These are phyloP conservation scores for Podochytrium sp. DNA, from an alignment of 192 early-diverging fungal genomes.

Conservation along the genomic window DNA sequence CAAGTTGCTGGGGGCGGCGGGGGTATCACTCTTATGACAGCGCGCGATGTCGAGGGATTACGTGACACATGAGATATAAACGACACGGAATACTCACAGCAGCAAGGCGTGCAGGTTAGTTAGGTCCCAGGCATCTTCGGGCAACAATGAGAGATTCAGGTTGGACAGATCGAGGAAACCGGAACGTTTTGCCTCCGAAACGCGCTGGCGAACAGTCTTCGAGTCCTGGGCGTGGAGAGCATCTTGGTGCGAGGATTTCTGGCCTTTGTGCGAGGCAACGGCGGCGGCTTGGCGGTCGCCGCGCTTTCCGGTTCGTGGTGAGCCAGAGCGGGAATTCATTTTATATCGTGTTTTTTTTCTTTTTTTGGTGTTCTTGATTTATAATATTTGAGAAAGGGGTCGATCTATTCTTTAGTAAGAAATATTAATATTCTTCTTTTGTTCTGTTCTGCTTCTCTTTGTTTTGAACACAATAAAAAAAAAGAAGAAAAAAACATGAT, in stretches of 20 bases:
- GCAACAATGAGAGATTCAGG: constrained; percentile 37
- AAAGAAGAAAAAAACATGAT: too few relatives aligned
- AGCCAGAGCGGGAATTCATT: neutral
- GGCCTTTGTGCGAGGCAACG: neutral
- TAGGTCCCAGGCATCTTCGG: constrained; percentile 42
- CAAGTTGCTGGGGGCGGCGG: neutral
- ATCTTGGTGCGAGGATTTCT: constrained; percentile 9
- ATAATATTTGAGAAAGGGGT: neutral
- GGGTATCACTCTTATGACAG: neutral
- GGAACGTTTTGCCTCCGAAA: constrained; percentile 42
- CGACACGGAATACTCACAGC: constrained; percentile 42
- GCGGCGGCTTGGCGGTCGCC: constrained; percentile 20
- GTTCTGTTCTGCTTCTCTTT: neutral
- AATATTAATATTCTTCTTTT: neutral
- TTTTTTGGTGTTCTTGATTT: neutral
- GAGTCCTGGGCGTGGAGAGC: constrained; percentile 31
- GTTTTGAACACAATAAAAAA: neutral
- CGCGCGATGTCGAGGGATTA: neutral
- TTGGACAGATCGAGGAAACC: constrained; percentile 46
- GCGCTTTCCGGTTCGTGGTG: constrained; percentile 30
- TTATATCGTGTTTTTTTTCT: neutral
- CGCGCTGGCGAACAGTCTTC: constrained; percentile 45
- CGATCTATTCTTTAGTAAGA: neutral
- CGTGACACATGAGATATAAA: neutral
- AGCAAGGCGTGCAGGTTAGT: constrained; percentile 37